Evolutionary conservation across 83 land plant genomes (phyloP), one percentile per base, ranked within the genome.

Genomic region (Picea mariana): DNA sequence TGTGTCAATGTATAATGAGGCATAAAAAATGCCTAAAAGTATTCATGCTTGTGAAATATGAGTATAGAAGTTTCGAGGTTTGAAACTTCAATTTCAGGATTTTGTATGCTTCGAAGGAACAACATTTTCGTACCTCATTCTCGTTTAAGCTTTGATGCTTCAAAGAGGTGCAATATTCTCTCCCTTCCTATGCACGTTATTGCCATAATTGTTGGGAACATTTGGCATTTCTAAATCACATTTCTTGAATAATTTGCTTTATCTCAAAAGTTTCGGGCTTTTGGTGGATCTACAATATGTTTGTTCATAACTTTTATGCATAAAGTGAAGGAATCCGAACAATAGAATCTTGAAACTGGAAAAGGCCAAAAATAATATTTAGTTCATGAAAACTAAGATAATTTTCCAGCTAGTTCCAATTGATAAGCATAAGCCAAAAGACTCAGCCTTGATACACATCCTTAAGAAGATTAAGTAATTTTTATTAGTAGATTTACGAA

Each of bases 251-350:
- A 6, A 31, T 67, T 31, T 67, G 72, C 18, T 67, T 67, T 65
- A 15, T 67, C 8, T 0, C 15, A 67, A 31, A 67, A 16, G 24
- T 67, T 17, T 31, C 34, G 40, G 40, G 31, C 34, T 15, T 38
- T 27, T 31, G 72, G 15, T 67, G 72, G 20, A 67, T 67, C 72
- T 67, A 67, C 72, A 67, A 67, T 12, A 67, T 31, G 6, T 67
- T 67, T 31, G 13, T 67, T 7, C 69, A 42, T 71, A 34, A 20
- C 52, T 42, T 38, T 42, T 71, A 38, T 27, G 24, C 52, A 42
- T 42, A 40, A 40, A 7, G 9, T 18, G 52, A 34, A 9, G 44
- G 76, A 72, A 42, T 72, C 55, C 44, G 44, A 72, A 40, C 44
- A 72, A 72, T 42, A 72, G 52, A 40, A 42, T 44, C 18, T 6